These are phyloP conservation scores for Suillus discolor DNA, from an alignment of 768 basidiomycete genomes.

Conservation along the genomic window DNA sequence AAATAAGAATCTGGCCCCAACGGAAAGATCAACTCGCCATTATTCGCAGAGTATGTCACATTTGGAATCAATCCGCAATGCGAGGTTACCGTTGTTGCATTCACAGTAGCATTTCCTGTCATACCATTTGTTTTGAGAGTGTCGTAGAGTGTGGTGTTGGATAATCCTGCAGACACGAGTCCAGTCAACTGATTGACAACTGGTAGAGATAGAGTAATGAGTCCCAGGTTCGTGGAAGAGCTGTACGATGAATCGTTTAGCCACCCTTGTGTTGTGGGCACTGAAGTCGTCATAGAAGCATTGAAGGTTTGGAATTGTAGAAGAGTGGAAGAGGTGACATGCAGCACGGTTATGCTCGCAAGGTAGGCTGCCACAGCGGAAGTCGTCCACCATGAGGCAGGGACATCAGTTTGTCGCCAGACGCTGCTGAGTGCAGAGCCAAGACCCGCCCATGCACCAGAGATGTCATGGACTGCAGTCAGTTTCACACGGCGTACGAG, in stretches of 20 bases:
- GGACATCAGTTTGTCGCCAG: constrained; percentile 17
- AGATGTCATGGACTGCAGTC: constrained; percentile 17
- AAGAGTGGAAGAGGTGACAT: constrained; percentile 22
- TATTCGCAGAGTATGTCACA: background rate
- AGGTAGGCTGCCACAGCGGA: constrained; percentile 16
- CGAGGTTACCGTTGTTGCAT: constrained; percentile 16
- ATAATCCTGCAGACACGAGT: constrained; percentile 6
- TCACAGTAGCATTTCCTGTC: constrained; percentile 13
- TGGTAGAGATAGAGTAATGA: background rate
- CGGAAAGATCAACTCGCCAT: background rate
- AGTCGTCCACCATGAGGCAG: constrained; percentile 12
- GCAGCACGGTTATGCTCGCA: constrained; percentile 17
- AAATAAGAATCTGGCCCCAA: background rate
- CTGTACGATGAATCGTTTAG: background rate
- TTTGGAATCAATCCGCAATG: constrained; percentile 8
- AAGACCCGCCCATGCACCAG: constrained; percentile 19
- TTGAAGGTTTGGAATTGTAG: constrained; percentile 18
- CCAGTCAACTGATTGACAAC: background rate
- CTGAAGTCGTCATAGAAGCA: background rate
- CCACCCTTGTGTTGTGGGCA: constrained; percentile 7
- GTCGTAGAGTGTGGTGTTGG: constrained; percentile 18
- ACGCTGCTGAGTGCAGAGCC: constrained; percentile 17
- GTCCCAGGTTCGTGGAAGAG: background rate
- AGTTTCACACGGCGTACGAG: constrained; percentile 13
- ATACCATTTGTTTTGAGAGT: background rate